Base-by-base conservation (phyloP, 768 basidiomycete genomes). In the Ephemerocybe angulata region DNA sequence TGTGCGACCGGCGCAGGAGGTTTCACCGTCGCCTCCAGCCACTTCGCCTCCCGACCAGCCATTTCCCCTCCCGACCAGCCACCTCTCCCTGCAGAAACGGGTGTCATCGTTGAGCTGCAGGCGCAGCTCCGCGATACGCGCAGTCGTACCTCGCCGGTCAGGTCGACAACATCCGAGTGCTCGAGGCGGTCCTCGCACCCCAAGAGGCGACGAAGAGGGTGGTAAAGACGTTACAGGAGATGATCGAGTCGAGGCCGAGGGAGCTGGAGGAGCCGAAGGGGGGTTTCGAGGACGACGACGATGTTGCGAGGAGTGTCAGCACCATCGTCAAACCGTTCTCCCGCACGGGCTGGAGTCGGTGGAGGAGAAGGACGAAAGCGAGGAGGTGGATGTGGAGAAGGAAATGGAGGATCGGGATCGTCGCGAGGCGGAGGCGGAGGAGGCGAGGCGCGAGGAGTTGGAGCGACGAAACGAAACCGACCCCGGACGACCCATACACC, bases 201-300 rank as follows among this genome's bases (percentile, higher is more conserved):
- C 93, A 98, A 60, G 93, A 97, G 54, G 74, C 72, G 7, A 82
- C 97, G 64, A 88, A 88, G 68, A 75, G 76, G 27, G 94, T 98
- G 62, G 84, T 98, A 2, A 73, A 80, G 33, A 73, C 77, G 2
- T 73, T 98, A 49, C 76, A 88, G 13, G 86, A 88, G 46, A 70
- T 88, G 62, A 81, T 93, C 72, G 87, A 90, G 58, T 78, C 80
- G 54, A 80, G 81, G 42, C 77, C 82, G 62, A 74, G 76, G 17
- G 84, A 86, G 49, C 65, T 59, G 1, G 58, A 65, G 52, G 28
- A 11, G 12, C 3, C 13, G 30, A 29, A 48, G 2, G 35, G 38
- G 6, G 70, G 71, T 48, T 68, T 67, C n/a, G n/a, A n/a, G 11
- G 73, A 72, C n/a, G 85, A 84, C 29, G 84, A 87, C 10, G 88